Base-by-base conservation (phyloP, 495 filamentous ascomycete genomes). In the Penicillium odoratum region DNA sequence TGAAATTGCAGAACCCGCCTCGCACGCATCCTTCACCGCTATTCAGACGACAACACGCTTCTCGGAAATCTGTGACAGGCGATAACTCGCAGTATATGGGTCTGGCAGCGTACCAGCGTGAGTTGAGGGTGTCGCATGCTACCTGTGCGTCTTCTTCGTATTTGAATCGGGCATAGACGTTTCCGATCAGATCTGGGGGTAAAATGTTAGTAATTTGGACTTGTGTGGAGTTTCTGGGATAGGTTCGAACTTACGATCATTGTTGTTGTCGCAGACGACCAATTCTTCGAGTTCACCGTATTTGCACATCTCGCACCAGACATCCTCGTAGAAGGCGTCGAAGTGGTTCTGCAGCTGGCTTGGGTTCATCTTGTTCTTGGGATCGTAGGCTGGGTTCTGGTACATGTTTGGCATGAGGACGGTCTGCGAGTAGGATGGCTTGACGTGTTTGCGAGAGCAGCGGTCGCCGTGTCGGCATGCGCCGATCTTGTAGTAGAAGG, bases 111-210 rank as follows among this genome's bases (percentile, higher is more conserved):
- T 98, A 98, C 94, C 94, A 98, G 68, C 94, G 88, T 26, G 81
- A 85, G 74, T 98, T 98, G 55, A 98, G 85, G 29, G 85, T 86
- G 75, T 98, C 95, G 82, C 93, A 97, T 60, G 94, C 94, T 34
- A 81, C 80, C 69, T 97, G 93, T 10, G 94, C 94, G 54, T 86
- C 86, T 78, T 98, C 94, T 82, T 98, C 94, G 85, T 98, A 98
- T 78, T 98, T 98, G 88, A 98, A 98, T 58, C 94, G 92, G 28
- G 94, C 94, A 82, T 98, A 98, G 65, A 98, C 94, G 76, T 98
- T 98, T 69, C 94, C 94, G 74, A 98, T 97, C 11, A 98, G 81
- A 78, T 98, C 89, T 91, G 62, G 13, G 9, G 29, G 31, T 42
- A 11, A 56, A 45, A 21, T 6, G 59, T 75, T 59, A 75, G 65